Evolutionary conservation across 2,329 filamentous ascomycete species (phyloP).

Genomic region (Dactylellina cionopaga): DNA sequence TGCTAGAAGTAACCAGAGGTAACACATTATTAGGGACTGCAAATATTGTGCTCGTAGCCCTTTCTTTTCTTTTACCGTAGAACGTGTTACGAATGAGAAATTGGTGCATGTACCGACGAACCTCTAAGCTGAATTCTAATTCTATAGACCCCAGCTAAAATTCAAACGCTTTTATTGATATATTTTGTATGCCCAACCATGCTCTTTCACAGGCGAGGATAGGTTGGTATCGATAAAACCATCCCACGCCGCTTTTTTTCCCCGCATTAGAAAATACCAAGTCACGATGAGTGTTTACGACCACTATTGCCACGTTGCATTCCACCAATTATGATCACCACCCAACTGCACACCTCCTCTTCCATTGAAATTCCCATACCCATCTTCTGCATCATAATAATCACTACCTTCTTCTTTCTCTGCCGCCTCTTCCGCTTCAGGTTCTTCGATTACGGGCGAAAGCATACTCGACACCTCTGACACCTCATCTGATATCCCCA

Average conservation of each 20-base stretch:
- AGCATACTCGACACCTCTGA: constrained; percentile 5
- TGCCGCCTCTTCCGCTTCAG: constrained; percentile 11
- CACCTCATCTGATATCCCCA: neutral
- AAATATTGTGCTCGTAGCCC: too few species aligned
- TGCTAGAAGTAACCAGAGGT: too few species aligned
- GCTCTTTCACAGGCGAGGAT: constrained; percentile 22
- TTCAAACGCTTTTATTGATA: constrained; percentile 34
- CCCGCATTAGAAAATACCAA: neutral
- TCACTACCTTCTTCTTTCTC: neutral
- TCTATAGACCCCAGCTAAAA: neutral
- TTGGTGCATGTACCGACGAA: neutral
- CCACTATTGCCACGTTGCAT: neutral
- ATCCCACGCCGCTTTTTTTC: constrained; percentile 28
- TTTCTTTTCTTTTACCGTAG: too few species aligned
- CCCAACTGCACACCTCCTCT: constrained; percentile 26
- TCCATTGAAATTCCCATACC: constrained; percentile 25
- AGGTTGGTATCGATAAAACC: constrained; percentile 54
- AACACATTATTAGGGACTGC: too few species aligned
- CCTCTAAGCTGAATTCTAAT: neutral
- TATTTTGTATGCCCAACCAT: constrained; percentile 19
- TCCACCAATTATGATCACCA: constrained; percentile 24
- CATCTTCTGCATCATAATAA: neutral
- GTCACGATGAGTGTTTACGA: neutral
- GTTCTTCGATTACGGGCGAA: constrained; percentile 18
- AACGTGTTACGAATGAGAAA: neutral